Evolutionary conservation across 495 filamentous ascomycete genomes (phyloP), one percentile per base, ranked within the genome.

Genomic region (Penicillium fimorum): DNA sequence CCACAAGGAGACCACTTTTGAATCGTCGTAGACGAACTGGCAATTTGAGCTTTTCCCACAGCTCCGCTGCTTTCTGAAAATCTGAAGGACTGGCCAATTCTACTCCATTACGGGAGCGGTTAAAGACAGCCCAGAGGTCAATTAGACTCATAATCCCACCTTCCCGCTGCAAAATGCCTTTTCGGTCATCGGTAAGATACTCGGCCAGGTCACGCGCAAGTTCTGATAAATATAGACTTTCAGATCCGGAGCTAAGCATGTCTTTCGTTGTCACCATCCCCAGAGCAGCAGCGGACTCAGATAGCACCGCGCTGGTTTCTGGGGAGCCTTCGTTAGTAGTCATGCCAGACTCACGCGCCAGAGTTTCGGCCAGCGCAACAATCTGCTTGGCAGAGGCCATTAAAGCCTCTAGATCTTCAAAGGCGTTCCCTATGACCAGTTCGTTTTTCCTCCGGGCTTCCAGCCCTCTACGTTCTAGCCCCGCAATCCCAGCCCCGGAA

Each of bases 361-460:
- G 91, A 10, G 81, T 87, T 70, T 97, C 94, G 4, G 94, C 94
- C 29, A 98, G 85, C 5, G 91, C 91, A 22, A 97, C 86, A 45
- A 99, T 88, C 62, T 97, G 89, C 67, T 97, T 97, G 8, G 95
- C 94, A 10, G 91, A 96, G 4, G 91, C 89, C 92, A 96, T 97
- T 42, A 99, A 81, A 2, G 95, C 92, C 65, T 96, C 92, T 13
- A 99, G 81, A 69, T 99, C 94, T 65, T 97, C 94, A 65, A 98
- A 97, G 2, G 95, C 92, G 64, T 84, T 90, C 38, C 93, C 92
- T 49, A 98, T 96, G 27, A 97, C 88, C 7, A 91, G 66, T 66
- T 96, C 90, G 62, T 97, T 97, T 69, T 95, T 95, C 70, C 85
- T 91, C 35, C 91, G 84, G 55, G 89, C 81, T 64, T 94, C 88